Evolutionary conservation across 805 yeast species (phyloP), one percentile per base, ranked within the genome.

Genomic region (Saccharomyces paradoxus): DNA sequence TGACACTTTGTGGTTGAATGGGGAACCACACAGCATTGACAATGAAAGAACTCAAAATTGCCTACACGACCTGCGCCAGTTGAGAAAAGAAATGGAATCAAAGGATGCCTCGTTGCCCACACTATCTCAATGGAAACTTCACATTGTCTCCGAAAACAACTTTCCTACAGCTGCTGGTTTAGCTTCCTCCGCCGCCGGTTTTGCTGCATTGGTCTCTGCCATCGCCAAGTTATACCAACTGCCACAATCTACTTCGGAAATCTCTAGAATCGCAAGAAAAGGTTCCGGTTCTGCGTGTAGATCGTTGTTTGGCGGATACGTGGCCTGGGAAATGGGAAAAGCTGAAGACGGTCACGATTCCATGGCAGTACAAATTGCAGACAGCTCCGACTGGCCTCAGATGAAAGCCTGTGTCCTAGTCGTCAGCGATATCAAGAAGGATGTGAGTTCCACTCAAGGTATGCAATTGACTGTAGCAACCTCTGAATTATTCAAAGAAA

Each of bases 141-240:
- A 84, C 63, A 87, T 94, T 61, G 96, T 89, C 13, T 84, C 95
- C 28, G 96, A 89, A 68, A 94, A 94, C 76, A 94, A 94, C 74
- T 94, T 94, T 78, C 99, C 99, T 52, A 94, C 99, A 27, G 99
- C 99, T 31, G 99, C 99, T 5, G 99, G 99, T 2, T 79, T 94
- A 63, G 99, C 99, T 0, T 89, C 97, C 0, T 87, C 96, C 4
- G 99, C 99, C 13, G 98, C 99, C 9, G 99, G 99, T 0, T 92
- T 90, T 72, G 97, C 99, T 37, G 99, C 99, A 9, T 78, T 94
- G 57, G 96, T 92, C 24, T 81, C 81, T 50, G 88, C 97, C n/a
- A 82, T 94, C 65, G 90, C 98, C 17, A 81, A 80, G 66, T 77
- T 94, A 56, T 94, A 86, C 74, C 71, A 87, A 70, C 81, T 94